Evolutionary conservation across 148 eudicot species (phyloP).

Genomic region (Cornus controversa): DNA sequence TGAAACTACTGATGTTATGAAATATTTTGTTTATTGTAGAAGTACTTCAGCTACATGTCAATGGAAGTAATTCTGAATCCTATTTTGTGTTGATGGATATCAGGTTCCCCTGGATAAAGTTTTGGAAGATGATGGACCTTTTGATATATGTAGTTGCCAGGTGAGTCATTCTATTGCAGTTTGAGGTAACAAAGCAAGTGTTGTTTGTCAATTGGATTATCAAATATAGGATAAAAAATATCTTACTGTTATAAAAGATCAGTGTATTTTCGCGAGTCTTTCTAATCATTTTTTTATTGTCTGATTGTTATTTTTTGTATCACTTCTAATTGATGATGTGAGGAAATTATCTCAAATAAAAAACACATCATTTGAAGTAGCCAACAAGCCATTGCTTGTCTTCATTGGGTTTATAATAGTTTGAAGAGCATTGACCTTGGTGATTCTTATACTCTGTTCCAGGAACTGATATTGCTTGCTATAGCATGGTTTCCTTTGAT

Average conservation of each 20-base stretch:
- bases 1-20: not conserved
- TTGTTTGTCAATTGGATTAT: not conserved
- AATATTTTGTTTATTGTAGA: not conserved
- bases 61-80: not conserved
- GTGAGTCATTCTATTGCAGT: constrained; percentile 30
- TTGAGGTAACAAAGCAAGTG: not conserved
- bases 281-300: not conserved
- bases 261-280: not conserved
- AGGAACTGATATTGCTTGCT: not conserved
- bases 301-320: not conserved
- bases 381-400: not conserved
- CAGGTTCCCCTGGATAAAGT: constrained; percentile 79
- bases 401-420: not conserved
- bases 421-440: not conserved
- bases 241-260: too few relatives aligned
- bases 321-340: not conserved
- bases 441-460: not conserved
- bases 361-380: not conserved
- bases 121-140: constrained; percentile 88
- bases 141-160: constrained; percentile 97
- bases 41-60: not conserved
- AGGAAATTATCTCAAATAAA: not conserved
- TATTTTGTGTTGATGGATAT: constrained; percentile 18
- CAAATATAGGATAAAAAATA: not conserved
- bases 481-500: constrained; percentile 5